Evolutionary conservation across 192 early-diverging fungal genomes (phyloP).

Genomic region (Radiomyces spectabilis): DNA sequence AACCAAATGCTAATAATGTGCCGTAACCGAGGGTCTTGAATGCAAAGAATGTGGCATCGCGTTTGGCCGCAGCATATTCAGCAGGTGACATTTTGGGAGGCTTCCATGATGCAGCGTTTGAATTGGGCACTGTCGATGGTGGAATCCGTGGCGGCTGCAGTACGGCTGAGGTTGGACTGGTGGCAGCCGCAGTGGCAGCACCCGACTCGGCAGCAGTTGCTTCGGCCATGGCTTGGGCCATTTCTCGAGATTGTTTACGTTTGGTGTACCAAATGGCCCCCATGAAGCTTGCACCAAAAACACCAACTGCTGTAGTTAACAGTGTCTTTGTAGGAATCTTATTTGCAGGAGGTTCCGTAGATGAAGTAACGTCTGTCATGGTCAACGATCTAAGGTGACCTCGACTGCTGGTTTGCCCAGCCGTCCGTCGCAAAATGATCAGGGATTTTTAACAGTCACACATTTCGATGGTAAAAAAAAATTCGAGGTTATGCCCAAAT

Average conservation of each 20-base stretch:
- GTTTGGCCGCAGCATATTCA: conserved; percentile 17
- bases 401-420: no score
- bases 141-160: no score
- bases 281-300: background rate
- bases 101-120: background rate
- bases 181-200: background rate
- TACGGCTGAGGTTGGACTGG: no score
- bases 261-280: conserved; percentile 8
- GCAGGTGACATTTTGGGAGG: conserved; percentile 24
- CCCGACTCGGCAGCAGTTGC: background rate
- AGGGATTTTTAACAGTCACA: no score
- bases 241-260: background rate
- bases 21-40: conserved; percentile 26
- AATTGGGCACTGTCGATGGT: no score
- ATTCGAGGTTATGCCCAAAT: no score
- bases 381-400: no score
- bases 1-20: conserved; percentile 19
- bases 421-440: no score
- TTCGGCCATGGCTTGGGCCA: background rate
- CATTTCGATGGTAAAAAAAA: no score
- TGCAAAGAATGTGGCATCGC: conserved; percentile 20
- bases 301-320: background rate
- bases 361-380: no score
- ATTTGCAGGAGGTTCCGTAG: no score
- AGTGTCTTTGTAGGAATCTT: no score